Conservation (phyloP, 1,139 yeast genomes). For the Saccharomyces hybrid region DNA sequence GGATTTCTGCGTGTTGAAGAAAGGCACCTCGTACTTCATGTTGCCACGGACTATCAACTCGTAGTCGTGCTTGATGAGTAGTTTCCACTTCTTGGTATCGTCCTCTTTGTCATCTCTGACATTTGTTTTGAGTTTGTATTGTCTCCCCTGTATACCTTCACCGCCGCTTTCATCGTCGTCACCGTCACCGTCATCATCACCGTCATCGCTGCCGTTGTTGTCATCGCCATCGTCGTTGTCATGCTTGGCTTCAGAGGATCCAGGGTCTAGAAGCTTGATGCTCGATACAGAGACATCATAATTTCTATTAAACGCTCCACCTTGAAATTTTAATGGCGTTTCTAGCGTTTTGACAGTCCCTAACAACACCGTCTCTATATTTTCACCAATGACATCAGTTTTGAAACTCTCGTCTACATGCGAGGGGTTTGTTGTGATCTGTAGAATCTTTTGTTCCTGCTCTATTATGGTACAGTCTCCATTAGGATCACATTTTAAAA, state of each 20-base stretch:
- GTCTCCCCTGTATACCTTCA: background rate
- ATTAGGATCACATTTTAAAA: conserved; percentile 26
- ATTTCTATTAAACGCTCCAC: conserved; percentile 67
- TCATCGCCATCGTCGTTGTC: conserved; percentile 14
- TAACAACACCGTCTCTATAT: conserved; percentile 57
- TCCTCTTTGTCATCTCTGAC: conserved; percentile 33
- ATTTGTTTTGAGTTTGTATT: background rate
- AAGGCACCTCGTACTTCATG: conserved; percentile 66
- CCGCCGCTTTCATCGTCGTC: too few species aligned
- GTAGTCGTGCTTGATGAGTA: conserved; percentile 72
- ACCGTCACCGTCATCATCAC: background rate
- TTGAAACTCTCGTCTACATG: background rate
- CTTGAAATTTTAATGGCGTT: conserved; percentile 65
- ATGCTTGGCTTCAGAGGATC: conserved; percentile 43
- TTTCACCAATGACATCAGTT: conserved; percentile 8
- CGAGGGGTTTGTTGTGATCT: background rate
- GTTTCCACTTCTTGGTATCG: conserved; percentile 57
- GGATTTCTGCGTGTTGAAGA: conserved; percentile 48
- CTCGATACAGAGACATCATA: conserved; percentile 54
- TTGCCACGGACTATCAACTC: conserved; percentile 81
- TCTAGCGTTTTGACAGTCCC: conserved; percentile 67
- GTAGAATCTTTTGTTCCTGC: conserved; percentile 1
- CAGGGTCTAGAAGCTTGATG: conserved; percentile 68
- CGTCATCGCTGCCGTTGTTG: too few species aligned
- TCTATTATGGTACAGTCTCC: conserved; percentile 1